A percentile compares a stretch with the other conserved stretches of the same genome.
These are phyloP conservation scores for Neurospora sp. DNA, from an alignment of 495 filamentous ascomycete species.

Conservation along the genomic window DNA sequence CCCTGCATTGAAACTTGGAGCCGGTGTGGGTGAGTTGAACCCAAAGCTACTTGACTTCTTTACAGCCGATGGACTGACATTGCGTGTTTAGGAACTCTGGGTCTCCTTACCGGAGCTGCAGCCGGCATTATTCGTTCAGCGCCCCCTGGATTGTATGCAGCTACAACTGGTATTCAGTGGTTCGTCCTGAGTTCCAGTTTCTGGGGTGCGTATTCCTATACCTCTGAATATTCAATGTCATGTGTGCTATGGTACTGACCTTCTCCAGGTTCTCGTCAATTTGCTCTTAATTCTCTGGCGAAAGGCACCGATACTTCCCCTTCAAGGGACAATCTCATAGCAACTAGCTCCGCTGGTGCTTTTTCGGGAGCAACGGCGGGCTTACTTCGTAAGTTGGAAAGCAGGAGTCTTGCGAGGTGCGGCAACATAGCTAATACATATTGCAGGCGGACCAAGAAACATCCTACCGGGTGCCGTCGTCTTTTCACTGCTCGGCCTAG, in stretches of 20 bases:
- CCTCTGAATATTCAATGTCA: neutral
- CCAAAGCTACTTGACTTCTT: neutral
- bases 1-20: conserved; percentile 24
- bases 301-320: conserved; percentile 39
- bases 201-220: conserved; percentile 45
- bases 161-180: conserved; percentile 68
- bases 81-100: conserved; percentile 47
- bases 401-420: neutral
- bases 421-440: conserved; percentile 7
- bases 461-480: conserved; percentile 31
- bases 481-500: conserved; percentile 26
- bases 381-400: conserved; percentile 49
- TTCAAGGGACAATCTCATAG: conserved; percentile 43
- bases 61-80: neutral
- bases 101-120: conserved; percentile 61
- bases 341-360: conserved; percentile 58
- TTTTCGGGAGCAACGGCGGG: conserved; percentile 58
- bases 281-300: conserved; percentile 23
- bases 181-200: conserved; percentile 67
- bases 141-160: conserved; percentile 57
- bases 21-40: conserved; percentile 13
- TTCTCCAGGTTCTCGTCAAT: conserved; percentile 25
- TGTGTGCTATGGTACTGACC: conserved; percentile 5
- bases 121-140: conserved; percentile 56
- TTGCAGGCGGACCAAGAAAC: conserved; percentile 32